These are phyloP conservation scores for Leishmania braziliensis DNA, from an alignment of 208 protist genomes.

Conservation along the genomic window DNA sequence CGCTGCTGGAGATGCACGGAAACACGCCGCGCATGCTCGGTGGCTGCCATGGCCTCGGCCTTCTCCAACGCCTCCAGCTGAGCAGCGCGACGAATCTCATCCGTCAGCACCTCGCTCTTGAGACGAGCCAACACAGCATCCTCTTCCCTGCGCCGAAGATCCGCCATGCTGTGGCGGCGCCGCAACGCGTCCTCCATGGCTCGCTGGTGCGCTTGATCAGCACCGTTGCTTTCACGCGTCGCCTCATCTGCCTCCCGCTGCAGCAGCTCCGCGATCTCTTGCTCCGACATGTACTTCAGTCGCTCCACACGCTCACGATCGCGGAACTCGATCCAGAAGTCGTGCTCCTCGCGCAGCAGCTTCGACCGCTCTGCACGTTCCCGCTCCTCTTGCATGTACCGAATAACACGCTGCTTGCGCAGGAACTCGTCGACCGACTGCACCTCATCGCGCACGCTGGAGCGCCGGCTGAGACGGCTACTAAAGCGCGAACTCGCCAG, in stretches of 20 bases:
- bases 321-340: conserved; percentile 72
- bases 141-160: conserved; percentile 33
- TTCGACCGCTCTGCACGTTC: conserved; percentile 69
- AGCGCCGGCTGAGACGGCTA: conserved; percentile 66
- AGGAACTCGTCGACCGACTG: conserved; percentile 80
- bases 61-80: conserved; percentile 33
- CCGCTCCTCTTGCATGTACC: conserved; percentile 85
- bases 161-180: conserved; percentile 29
- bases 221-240: conserved; percentile 37
- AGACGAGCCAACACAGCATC: conserved; percentile 27
- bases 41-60: conserved; percentile 27
- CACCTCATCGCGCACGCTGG: conserved; percentile 73
- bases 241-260: conserved; percentile 62
- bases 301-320: conserved; percentile 65
- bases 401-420: conserved; percentile 84
- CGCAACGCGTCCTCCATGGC: conserved; percentile 44
- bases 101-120: conserved; percentile 28
- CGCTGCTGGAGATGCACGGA: conserved; percentile 27
- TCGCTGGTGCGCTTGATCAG: conserved; percentile 41
- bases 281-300: conserved; percentile 74
- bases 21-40: conserved; percentile 16
- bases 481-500: conserved; percentile 62
- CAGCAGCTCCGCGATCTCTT: conserved; percentile 70
- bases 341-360: conserved; percentile 76
- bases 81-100: conserved; percentile 19